Percentiles rank a stretch among this genome's conserved stretches.
phyloP scores from a whole-genome alignment of 371 early-diverging fungal species.

The Smittium culicis region DNA sequence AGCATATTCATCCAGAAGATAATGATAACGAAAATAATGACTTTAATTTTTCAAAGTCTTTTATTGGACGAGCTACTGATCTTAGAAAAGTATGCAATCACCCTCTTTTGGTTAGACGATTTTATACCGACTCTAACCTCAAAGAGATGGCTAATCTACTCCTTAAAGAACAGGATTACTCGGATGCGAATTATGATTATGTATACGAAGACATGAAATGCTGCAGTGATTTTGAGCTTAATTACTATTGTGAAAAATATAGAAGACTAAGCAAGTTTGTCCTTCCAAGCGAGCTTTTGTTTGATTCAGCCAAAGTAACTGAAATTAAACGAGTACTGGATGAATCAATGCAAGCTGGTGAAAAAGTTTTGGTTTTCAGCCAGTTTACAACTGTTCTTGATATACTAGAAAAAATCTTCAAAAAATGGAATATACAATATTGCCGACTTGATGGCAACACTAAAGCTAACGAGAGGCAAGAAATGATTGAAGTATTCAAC shows the following conservation, averaged over 20 bases:
- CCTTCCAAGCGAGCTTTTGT: constrained; percentile 38
- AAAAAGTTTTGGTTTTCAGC: constrained; percentile 55
- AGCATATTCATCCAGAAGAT: neutral
- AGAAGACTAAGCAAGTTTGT: constrained; percentile 37
- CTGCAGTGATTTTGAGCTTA: constrained; percentile 75
- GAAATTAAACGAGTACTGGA: constrained; percentile 43
- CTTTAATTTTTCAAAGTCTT: constrained; percentile 27
- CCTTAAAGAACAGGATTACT: constrained; percentile 44
- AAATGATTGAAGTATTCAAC: constrained; percentile 65
- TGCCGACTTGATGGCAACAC: constrained; percentile 50
- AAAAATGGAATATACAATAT: constrained; percentile 36
- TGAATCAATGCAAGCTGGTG: constrained; percentile 33
- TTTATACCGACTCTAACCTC: constrained; percentile 42
- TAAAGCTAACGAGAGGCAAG: constrained; percentile 51
- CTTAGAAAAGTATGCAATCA: constrained; percentile 78
- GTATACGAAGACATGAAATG: constrained; percentile 73
- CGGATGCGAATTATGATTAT: constrained; percentile 54
- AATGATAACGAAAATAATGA: neutral
- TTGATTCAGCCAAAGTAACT: constrained; percentile 63
- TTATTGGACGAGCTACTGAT: constrained; percentile 59
- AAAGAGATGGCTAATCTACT: constrained; percentile 51
- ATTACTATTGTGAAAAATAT: constrained; percentile 49
- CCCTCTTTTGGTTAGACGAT: constrained; percentile 57
- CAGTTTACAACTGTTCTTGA: constrained; percentile 56
- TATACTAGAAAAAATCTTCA: constrained; percentile 37